Percentiles rank a stretch among this genome's conserved stretches.
Conservation (phyloP, 1,284 basidiomycete genomes). For the Nidula niveotomentosa region DNA sequence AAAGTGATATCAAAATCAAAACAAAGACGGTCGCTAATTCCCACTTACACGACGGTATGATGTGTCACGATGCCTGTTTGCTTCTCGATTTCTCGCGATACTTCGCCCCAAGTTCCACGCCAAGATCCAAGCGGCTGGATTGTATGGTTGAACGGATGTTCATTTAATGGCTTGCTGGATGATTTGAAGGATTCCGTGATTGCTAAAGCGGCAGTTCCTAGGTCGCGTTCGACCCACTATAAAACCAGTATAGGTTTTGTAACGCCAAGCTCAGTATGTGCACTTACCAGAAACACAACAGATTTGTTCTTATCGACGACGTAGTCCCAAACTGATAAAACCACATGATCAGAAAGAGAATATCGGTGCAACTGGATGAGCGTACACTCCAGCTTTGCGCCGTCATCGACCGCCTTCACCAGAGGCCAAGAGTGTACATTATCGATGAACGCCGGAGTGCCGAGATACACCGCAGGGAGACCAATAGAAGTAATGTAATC, state of each 20-base stretch:
- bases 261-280: neutral
- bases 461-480: constrained; percentile 8
- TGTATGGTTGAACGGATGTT: constrained; percentile 11
- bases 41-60: constrained; percentile 9
- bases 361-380: neutral
- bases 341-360: neutral
- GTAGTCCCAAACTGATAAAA: constrained; percentile 10
- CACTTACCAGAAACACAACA: constrained; percentile 11
- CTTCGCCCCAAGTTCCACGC: constrained; percentile 12
- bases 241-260: neutral
- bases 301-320: constrained; percentile 11
- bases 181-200: constrained; percentile 9
- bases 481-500: constrained; percentile 12
- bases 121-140: constrained; percentile 13
- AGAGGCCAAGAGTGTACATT: constrained; percentile 11
- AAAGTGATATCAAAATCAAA: neutral
- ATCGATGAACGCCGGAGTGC: constrained; percentile 10
- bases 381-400: constrained; percentile 9
- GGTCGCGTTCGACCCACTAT: constrained; percentile 13
- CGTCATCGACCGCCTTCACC: constrained; percentile 5
- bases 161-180: constrained; percentile 2
- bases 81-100: constrained; percentile 11
- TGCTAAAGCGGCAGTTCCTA: constrained; percentile 6
- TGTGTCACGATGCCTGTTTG: constrained; percentile 10
- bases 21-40: neutral